Base-by-base conservation (phyloP, 1,284 basidiomycete species). In the Pseudozyma tsukubaensis region DNA sequence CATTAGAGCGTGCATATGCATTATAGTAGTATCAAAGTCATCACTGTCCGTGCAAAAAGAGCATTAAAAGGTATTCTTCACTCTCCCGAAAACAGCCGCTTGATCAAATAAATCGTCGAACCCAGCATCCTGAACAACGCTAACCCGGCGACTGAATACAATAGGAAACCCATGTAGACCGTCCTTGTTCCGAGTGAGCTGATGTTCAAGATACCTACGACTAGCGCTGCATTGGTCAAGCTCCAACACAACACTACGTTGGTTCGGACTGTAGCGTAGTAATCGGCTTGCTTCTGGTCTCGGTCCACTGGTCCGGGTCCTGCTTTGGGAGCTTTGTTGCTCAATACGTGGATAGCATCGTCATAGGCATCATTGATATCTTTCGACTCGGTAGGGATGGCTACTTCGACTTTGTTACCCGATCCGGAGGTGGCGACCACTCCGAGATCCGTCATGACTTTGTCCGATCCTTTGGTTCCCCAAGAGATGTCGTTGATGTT, bases 171-270 rank as follows among this genome's bases (percentile, higher is more conserved):
- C 83, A 83, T 83, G 61, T 84, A 84, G n/a, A 60, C 57, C 9
- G 62, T 70, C 13, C 74, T 48, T 14, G 75, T 78, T 2, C 42
- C 59, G 12, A 52, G n/a, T 16, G 64, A 73, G 32, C 69, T 72
- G 37, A 83, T 72, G 44, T 79, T 82, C 19, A 83, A 44, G 37
- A 84, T 83, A 14, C 64, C 77, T 19, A 84, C 72, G 3, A 71
- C 79, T 2, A 84, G 73, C 14, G 80, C 83, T 1, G 76, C 81
- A 21, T 84, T 84, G 48, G 67, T 77, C 50, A 84, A 52, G 29
- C 75, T 90, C 91, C 94, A 96, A 4, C 89, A 88, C 53, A 98
- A 87, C 43, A 98, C 86, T 19, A 94, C 93, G 86, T 95, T 96
- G 14, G 94, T 97, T 65, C 94, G 87, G 71, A 97, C 92, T 80